A percentile compares a stretch with the other conserved stretches of the same genome.
Conservation (phyloP, 2,329 filamentous ascomycete genomes). For the Alternaria angustiovoidea region DNA sequence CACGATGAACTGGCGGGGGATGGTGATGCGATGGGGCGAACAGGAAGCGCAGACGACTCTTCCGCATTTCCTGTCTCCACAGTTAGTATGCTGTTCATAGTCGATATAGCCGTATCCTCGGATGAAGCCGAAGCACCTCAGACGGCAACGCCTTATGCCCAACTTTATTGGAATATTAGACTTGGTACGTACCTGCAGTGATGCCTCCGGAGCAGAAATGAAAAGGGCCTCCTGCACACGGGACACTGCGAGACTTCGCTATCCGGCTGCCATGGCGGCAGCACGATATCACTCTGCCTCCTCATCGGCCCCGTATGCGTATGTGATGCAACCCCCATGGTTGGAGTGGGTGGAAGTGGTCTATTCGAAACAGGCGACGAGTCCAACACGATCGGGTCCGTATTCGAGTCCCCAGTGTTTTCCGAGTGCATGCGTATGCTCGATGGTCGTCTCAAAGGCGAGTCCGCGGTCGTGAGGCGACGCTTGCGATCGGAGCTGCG, state of each 20-base stretch:
- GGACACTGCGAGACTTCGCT: slow-evolving; percentile 82
- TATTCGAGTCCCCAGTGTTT: slow-evolving; percentile 22
- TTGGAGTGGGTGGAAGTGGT: slow-evolving; percentile 21
- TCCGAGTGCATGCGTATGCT: slow-evolving; percentile 33
- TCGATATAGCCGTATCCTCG: too few species aligned
- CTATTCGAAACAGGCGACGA: slow-evolving; percentile 25
- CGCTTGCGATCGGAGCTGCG: slow-evolving; percentile 46
- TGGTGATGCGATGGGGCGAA: slow-evolving; percentile 93
- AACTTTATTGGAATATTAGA: neutral
- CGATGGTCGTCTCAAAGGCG: slow-evolving; percentile 42
- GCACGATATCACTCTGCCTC: slow-evolving; percentile 57
- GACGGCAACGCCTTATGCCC: neutral
- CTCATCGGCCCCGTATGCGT: slow-evolving; percentile 20
- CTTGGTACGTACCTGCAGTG: slow-evolving; percentile 75
- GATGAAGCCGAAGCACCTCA: neutral
- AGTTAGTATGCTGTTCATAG: slow-evolving; percentile 1
- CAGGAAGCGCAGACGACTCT: slow-evolving; percentile 89
- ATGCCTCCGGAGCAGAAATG: slow-evolving; percentile 87
- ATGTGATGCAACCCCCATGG: slow-evolving; percentile 15
- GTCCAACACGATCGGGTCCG: slow-evolving; percentile 35
- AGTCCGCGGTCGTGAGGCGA: slow-evolving; percentile 45
- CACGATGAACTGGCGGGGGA: slow-evolving; percentile 92
- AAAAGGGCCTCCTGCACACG: slow-evolving; percentile 82
- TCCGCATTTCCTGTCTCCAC: slow-evolving; percentile 76
- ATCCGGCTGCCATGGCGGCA: slow-evolving; percentile 90